Evolutionary conservation across 2,329 filamentous ascomycete species (phyloP).

Genomic region (Scedosporium minutisporum): DNA sequence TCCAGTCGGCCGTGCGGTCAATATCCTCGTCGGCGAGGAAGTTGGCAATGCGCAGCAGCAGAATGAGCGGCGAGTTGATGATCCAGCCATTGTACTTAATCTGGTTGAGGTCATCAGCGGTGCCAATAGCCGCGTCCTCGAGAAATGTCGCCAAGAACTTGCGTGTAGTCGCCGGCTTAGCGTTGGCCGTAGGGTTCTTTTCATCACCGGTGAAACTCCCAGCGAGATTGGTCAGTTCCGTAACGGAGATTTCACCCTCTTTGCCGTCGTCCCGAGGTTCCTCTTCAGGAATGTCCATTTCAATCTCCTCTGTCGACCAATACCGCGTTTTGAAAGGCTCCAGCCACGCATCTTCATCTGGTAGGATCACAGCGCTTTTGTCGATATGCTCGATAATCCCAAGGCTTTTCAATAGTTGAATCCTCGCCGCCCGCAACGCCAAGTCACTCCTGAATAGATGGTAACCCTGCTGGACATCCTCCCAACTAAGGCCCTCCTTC

Average conservation of each 20-base stretch:
- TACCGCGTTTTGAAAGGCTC: not conserved
- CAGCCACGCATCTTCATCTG: not conserved
- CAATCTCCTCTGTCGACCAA: not conserved
- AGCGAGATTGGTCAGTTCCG: not conserved
- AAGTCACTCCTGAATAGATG: not conserved
- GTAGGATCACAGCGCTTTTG: not conserved
- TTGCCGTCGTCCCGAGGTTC: not conserved
- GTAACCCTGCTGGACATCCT: not conserved
- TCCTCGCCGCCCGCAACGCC: not conserved
- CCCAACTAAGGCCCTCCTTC: constrained; percentile 6
- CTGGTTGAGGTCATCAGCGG: not conserved
- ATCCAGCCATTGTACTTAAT: constrained; percentile 23
- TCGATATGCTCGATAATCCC: not conserved
- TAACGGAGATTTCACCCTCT: too few species aligned
- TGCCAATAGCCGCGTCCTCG: not conserved
- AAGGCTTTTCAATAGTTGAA: not conserved
- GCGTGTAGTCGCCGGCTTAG: not conserved
- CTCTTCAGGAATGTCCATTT: not conserved
- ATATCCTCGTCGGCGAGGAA: constrained; percentile 41
- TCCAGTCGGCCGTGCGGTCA: constrained; percentile 30
- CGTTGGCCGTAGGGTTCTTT: not conserved
- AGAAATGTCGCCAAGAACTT: not conserved
- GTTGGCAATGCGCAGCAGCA: constrained; percentile 23
- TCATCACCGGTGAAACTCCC: not conserved
- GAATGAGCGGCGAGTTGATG: constrained; percentile 22